These are phyloP conservation scores for Clathrospora elynae DNA, from an alignment of 2,329 filamentous ascomycete genomes.

Conservation along the genomic window DNA sequence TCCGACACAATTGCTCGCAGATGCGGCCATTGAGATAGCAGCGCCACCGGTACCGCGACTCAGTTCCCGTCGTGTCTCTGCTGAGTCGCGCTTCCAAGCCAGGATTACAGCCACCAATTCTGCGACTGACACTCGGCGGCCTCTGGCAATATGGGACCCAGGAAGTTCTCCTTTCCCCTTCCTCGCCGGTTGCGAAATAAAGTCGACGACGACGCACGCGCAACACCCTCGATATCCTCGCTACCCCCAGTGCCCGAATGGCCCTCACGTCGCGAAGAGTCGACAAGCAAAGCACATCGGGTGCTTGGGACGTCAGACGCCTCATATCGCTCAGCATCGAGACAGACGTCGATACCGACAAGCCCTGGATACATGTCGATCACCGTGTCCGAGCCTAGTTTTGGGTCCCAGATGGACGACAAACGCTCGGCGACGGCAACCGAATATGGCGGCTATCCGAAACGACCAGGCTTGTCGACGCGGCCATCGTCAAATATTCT, in stretches of 20 bases:
- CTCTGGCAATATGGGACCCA: slow-evolving; percentile 29
- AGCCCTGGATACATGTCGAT: slow-evolving; percentile 43
- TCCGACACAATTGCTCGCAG: slow-evolving; percentile 13
- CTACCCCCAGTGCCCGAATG: slow-evolving; percentile 28
- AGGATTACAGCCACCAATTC: slow-evolving; percentile 32
- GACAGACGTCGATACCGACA: slow-evolving; percentile 27
- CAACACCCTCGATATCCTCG: slow-evolving; percentile 25
- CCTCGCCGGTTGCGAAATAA: slow-evolving; percentile 39
- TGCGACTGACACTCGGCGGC: slow-evolving; percentile 27
- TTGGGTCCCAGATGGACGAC: slow-evolving; percentile 34
- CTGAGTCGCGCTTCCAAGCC: slow-evolving; percentile 38
- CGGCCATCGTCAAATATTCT: slow-evolving; percentile 45
- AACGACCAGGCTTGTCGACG: slow-evolving; percentile 34
- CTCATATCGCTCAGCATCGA: slow-evolving; percentile 32
- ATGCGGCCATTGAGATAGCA: slow-evolving; percentile 15
- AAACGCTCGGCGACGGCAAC: slow-evolving; percentile 25
- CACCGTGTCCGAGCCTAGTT: slow-evolving; percentile 39
- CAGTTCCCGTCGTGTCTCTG: slow-evolving; percentile 25
- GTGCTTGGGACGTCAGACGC: slow-evolving; percentile 45
- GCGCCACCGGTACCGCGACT: slow-evolving; percentile 29
- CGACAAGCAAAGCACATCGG: slow-evolving; percentile 45
- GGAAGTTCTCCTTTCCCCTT: slow-evolving; percentile 47
- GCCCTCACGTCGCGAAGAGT: slow-evolving; percentile 31
- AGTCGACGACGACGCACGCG: slow-evolving; percentile 20
- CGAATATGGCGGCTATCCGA: slow-evolving; percentile 24